Evolutionary conservation across 768 basidiomycete species (phyloP).

Genomic region (Porphyrellus cyaneotinctus): DNA sequence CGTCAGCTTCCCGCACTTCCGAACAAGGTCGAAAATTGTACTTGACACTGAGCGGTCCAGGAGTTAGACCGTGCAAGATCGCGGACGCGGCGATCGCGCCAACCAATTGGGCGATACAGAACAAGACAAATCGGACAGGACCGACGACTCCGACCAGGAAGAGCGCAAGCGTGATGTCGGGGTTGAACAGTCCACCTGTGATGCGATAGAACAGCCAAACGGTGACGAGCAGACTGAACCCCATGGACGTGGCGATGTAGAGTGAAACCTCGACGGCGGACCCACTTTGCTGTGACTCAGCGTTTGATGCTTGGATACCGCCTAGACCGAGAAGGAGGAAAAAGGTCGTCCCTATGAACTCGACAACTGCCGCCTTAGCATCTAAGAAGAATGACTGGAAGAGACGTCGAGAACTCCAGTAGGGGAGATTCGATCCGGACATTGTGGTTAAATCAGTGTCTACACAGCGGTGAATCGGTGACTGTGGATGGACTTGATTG

Average conservation of each 20-base stretch:
- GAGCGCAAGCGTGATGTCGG: conserved; percentile 56
- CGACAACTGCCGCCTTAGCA: conserved; percentile 47
- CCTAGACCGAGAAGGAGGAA: conserved; percentile 67
- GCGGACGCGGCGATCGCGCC: conserved; percentile 60
- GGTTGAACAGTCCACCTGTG: conserved; percentile 66
- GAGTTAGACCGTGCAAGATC: conserved; percentile 51
- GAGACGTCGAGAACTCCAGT: conserved; percentile 26
- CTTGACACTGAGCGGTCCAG: conserved; percentile 54
- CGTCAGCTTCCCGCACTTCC: background rate
- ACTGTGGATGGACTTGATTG: no score
- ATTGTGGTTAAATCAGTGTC: conserved; percentile 1
- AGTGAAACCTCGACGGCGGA: conserved; percentile 41
- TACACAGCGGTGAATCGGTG: background rate
- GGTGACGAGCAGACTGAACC: conserved; percentile 56
- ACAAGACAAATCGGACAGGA: conserved; percentile 55
- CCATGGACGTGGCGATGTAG: conserved; percentile 59
- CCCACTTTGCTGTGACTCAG: conserved; percentile 31
- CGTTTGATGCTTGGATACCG: conserved; percentile 54
- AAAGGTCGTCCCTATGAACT: conserved; percentile 55
- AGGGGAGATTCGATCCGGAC: conserved; percentile 6
- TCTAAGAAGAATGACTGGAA: conserved; percentile 37
- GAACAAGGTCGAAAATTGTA: conserved; percentile 24
- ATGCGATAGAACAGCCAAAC: conserved; percentile 67
- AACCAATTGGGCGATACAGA: conserved; percentile 55
- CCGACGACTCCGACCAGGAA: conserved; percentile 52